Percentiles rank a stretch among this genome's conserved stretches.
phyloP scores from a whole-genome alignment of 345 rosid species.

The Laguncularia racemosa region DNA sequence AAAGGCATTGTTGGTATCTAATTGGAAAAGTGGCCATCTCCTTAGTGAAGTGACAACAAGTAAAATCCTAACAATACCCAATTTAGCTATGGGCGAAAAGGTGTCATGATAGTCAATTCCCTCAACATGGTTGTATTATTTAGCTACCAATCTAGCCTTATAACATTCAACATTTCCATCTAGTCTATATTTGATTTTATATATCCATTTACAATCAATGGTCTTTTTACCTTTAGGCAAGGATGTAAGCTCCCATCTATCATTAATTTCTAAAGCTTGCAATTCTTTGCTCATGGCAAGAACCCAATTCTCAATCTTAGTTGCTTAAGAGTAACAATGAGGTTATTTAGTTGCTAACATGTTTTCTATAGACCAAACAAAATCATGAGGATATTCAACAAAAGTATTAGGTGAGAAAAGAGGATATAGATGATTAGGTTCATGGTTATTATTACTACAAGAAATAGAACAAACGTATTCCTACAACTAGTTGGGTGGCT shows the following conservation, averaged over 20 bases:
- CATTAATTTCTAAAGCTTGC: neutral
- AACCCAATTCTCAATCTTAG: neutral
- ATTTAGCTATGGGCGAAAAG: neutral
- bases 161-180: neutral
- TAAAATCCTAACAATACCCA: neutral
- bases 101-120: neutral
- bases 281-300: neutral
- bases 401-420: too few relatives aligned
- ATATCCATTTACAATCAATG: neutral
- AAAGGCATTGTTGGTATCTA: neutral
- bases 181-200: neutral
- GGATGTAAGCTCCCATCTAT: neutral
- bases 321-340: neutral
- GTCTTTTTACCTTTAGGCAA: neutral
- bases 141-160: neutral
- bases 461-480: too few relatives aligned
- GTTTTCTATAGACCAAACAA: neutral
- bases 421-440: too few relatives aligned
- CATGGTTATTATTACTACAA: too few relatives aligned
- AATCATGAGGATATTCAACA: too few relatives aligned
- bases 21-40: neutral
- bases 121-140: neutral
- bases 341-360: neutral
- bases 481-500: too few relatives aligned
- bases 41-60: neutral